Evolutionary conservation across 225 moss, liverwort and hornwort genomes (phyloP).

Genomic region (Physcomitrellopsis africana): DNA sequence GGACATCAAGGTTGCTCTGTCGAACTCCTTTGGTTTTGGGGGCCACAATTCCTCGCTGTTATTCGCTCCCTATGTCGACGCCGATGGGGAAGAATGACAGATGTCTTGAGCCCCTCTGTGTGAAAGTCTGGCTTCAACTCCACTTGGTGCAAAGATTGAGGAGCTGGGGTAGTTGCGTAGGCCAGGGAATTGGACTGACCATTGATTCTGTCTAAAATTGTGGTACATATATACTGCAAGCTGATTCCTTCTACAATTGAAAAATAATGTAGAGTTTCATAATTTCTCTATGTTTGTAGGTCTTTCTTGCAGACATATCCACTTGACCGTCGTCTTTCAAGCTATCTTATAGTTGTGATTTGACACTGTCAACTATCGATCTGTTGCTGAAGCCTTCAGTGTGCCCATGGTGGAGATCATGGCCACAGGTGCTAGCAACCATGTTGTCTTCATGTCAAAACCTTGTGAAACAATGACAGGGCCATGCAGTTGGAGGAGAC

Average conservation of each 20-base stretch:
- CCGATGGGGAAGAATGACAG: slow-evolving; percentile 41
- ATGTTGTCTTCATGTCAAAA: no score
- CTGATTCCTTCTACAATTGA: slow-evolving; percentile 9
- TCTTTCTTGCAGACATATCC: no score
- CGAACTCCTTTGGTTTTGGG: slow-evolving; percentile 77
- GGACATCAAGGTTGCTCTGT: slow-evolving; percentile 56
- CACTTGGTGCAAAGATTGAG: slow-evolving; percentile 13
- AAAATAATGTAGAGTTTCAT: slow-evolving; percentile 22
- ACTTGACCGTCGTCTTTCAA: no score
- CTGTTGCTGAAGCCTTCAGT: no score
- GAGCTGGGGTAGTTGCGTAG: slow-evolving; percentile 13
- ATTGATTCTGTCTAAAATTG: slow-evolving; percentile 19
- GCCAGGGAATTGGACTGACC: slow-evolving; percentile 22
- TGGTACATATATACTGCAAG: slow-evolving; percentile 19
- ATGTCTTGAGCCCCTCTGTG: slow-evolving; percentile 4
- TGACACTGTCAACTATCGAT: no score
- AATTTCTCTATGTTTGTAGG: neutral
- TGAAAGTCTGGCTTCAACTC: neutral
- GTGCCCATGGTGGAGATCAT: no score
- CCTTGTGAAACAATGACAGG: no score
- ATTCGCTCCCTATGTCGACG: slow-evolving; percentile 54
- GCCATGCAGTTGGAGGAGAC: no score
- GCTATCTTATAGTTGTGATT: no score
- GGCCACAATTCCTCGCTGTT: slow-evolving; percentile 73
- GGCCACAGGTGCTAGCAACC: no score